Base-by-base conservation (phyloP, 1,139 yeast species). In the Suhomyces chickasaworum region DNA sequence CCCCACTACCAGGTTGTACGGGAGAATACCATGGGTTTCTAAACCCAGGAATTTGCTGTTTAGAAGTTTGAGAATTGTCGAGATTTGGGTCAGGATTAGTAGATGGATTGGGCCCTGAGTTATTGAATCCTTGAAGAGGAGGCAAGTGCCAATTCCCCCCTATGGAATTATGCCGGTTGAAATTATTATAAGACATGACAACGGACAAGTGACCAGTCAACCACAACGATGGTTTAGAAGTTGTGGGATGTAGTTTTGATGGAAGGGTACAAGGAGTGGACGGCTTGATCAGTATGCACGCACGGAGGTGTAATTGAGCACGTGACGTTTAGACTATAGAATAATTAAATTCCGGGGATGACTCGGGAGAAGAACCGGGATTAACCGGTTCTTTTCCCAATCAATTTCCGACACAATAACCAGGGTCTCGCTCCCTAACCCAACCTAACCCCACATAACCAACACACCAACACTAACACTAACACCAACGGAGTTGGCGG, bases 1-100 rank as follows among this genome's bases (percentile, higher is more conserved):
- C 3, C 16, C 42, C 41, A 27, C 32, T 39, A 15, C 35, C 36
- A 20, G 44, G 38, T 27, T 30, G 53, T n/a, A 46, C 54, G 18
- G 69, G 59, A 30, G 70, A 65, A 54, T 63, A 73, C 79, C 79
- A 75, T 3, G 79, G 80, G 49, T 75, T 74, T 42, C 78, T 58
- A 54, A 75, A 75, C 16, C 77, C 77, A 33, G 43, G 48, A 42
- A 42, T 57, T 58, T 45, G 64, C 31, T 38, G 56, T 39, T 42
- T 39, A 29, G 51, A 55, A 13, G 47, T 58, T 22, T 45, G 50
- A 36, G 48, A 54, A 29, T 18, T 34, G 22, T 38, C 45, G n/a
- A 20, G 38, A 17, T 25, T 18, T 8, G 47, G 31, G 10, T 45
- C 51, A 17, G 40, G 43, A 31, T 31, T 36, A 38, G 43, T 15